Base-by-base conservation (phyloP, 192 early-diverging fungal species). In the Umbelopsis sp. region DNA sequence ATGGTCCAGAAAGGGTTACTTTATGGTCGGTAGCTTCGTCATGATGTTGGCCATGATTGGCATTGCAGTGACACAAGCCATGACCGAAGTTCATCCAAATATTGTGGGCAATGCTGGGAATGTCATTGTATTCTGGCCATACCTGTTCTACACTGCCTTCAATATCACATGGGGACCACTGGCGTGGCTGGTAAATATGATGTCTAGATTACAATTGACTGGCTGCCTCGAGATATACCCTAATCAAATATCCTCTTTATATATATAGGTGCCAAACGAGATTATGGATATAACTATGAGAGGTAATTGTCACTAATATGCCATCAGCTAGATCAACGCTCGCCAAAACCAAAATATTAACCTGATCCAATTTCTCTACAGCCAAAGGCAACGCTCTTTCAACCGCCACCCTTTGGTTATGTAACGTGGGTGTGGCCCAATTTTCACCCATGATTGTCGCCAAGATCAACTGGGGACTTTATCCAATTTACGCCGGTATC, bases 81-180 rank as follows among this genome's bases (percentile, higher is more conserved):
- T 54, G 52, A 54, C 52, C 0, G 52, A 54, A 12, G 12, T 54
- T 12, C 52, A 54, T 54, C 52, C 52, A 54, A 54, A 54, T 29
- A 54, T 54, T 24, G 25, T 54, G 21, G 52, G 52, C 25, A 54
- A 54, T 25, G 52, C 52, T 25, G 52, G 52, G 25, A 54, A 54
- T 8, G 52, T 54, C 0, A 54, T 54, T 26, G 52, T 54, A 8
- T 54, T 54, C 11, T 54, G 52, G 52, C 52, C 52, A 7, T 90
- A 88, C 68, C 31, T 89, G 29, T 93, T 91, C 75, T 83, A 90
- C 17, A 77, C 76, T 54, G 83, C 81, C 11, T 93, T 93, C 62
- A 89, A 89, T 26, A 76, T 74, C 67, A 89, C 91, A 10, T 93
- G 92, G 92, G 92, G 92, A 1, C 92, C 92, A 24, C 83, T 91